Base-by-base conservation (phyloP, 805 yeast species). In the Candida succiphila region DNA sequence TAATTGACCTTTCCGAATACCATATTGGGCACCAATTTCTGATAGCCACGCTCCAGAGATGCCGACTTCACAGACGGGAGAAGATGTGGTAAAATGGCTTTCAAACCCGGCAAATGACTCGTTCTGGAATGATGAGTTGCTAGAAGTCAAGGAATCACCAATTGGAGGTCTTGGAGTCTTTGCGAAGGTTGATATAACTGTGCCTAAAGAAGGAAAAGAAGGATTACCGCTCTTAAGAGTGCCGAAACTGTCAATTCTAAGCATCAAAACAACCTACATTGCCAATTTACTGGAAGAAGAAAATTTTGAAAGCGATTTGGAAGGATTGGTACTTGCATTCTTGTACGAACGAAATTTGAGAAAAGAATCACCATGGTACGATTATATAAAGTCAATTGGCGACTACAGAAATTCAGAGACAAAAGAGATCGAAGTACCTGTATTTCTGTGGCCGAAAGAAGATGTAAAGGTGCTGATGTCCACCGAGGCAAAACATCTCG, bases 111-210 rank as follows among this genome's bases (percentile, higher is more conserved):
- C 37, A 3, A 66, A 72, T 34, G 65, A 72, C 34, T 68, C 79
- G 1, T 66, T 61, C 38, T 73, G 85, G 69, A 65, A 72, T 37
- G 52, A 65, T 5, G 65, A 61, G 2, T 34, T 53, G 2, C 48
- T 79, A 9, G 60, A 62, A 25, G 52, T 80, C 1, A 60, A 54
- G 24, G 39, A 44, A n/a, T 73, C 85, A 0, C 42, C 54, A 3
- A 38, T 59, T 2, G 86, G 84, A 3, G 94, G 94, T 1, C 42
- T 73, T 2, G 95, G 95, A 6, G 89, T 86, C 0, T 81, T 80
- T 50, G 78, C 82, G 5, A 56, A 50, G 6, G 35, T 45, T 20
- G 61, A 62, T 20, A 45, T 73, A 8, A 54, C 50, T 7, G 49
- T 50, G 23, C 65, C 53, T 25, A 54, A 42, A 2, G 59, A 59